Conservation (phyloP, 768 basidiomycete genomes). For the Russula abietina region DNA sequence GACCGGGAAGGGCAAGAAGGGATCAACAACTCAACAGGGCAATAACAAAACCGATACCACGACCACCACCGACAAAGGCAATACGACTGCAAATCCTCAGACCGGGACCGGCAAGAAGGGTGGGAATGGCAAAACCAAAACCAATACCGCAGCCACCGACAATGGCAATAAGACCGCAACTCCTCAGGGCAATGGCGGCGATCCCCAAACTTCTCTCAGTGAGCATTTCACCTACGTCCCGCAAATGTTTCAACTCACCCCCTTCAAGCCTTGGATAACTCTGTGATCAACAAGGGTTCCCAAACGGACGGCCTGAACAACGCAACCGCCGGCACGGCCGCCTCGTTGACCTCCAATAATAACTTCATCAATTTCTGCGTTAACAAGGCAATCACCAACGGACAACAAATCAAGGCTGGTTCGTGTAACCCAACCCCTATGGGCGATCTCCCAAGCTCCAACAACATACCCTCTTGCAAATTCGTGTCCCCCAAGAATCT, state of each 20-base stretch:
- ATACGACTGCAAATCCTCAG: too few species aligned
- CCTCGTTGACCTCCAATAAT: constrained; percentile 57
- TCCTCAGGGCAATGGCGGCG: constrained; percentile 6
- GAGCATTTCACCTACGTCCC: constrained; percentile 6
- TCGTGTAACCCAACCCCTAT: constrained; percentile 59
- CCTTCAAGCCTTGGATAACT: constrained; percentile 35
- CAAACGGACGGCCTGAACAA: constrained; percentile 43
- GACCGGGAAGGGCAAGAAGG: too few species aligned
- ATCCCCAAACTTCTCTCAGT: constrained; percentile 43
- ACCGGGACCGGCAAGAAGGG: too few species aligned
- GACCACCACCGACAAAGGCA: too few species aligned
- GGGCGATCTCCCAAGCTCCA: constrained; percentile 48
- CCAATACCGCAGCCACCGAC: too few species aligned
- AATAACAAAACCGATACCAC: too few species aligned
- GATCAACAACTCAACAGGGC: too few species aligned
- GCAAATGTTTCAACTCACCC: not conserved
- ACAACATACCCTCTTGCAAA: constrained; percentile 49
- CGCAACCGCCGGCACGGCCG: constrained; percentile 40
- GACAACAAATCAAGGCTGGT: constrained; percentile 43
- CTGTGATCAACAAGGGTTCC: constrained; percentile 51
- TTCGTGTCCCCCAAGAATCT: constrained; percentile 46
- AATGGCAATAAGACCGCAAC: not conserved
- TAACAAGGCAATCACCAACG: constrained; percentile 52
- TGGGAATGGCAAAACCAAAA: too few species aligned
- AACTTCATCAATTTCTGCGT: constrained; percentile 71